Percentiles rank a stretch among this genome's conserved stretches.
phyloP scores from a whole-genome alignment of 768 basidiomycete species.

The Ramaria rubella region DNA sequence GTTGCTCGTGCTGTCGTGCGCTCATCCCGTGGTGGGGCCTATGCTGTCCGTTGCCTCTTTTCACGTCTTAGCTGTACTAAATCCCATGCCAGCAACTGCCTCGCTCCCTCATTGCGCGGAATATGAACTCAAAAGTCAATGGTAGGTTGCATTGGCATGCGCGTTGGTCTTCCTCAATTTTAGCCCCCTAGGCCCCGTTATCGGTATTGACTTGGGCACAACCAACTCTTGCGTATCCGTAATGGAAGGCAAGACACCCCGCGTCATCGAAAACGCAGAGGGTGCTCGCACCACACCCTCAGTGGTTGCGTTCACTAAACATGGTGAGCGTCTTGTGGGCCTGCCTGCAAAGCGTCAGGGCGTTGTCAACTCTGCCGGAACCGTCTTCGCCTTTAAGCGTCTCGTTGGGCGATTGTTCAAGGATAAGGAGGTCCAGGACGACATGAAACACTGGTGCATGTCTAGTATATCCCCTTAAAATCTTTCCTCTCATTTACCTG shows the following conservation, averaged over 20 bases:
- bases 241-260: conserved; percentile 93
- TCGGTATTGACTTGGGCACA: conserved; percentile 96
- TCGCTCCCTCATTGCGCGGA: conserved; percentile 74
- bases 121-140: conserved; percentile 93
- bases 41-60: conserved; percentile 10
- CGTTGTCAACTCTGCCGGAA: conserved; percentile 91
- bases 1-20: conserved; percentile 16
- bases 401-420: conserved; percentile 89
- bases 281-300: conserved; percentile 98
- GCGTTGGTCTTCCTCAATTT: conserved; percentile 16
- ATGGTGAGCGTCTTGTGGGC: conserved; percentile 93
- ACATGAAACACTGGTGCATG: conserved; percentile 74
- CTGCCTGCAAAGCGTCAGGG: conserved; percentile 96
- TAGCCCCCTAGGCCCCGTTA: conserved; percentile 60
- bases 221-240: conserved; percentile 89
- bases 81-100: conserved; percentile 46
- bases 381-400: conserved; percentile 91
- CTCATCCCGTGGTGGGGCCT: conserved; percentile 5
- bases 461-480: background rate
- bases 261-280: conserved; percentile 96
- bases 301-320: conserved; percentile 97
- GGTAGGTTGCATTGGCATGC: conserved; percentile 38
- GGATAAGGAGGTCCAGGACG: conserved; percentile 91
- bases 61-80: background rate
- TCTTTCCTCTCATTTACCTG: background rate